phyloP scores from a whole-genome alignment of 2,329 filamentous ascomycete genomes.

The Chrysosporium queenslandicum region DNA sequence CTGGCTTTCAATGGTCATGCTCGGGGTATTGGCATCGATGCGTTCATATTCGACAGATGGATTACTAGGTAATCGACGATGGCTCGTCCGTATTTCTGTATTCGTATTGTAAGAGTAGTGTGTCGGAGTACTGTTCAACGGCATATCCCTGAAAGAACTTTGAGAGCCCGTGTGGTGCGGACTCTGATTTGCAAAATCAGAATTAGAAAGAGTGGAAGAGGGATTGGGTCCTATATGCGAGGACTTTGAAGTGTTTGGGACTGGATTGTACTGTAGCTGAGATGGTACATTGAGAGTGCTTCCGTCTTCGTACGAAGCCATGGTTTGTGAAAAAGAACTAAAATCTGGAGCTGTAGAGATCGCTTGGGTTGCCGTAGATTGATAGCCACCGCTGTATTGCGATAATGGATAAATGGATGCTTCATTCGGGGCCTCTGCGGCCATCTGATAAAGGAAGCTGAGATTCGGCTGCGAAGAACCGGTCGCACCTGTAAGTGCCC shows the following conservation, averaged over 20 bases:
- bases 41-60: neutral
- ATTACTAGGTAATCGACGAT: neutral
- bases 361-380: neutral
- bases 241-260: neutral
- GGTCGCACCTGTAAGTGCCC: slow-evolving; percentile 78
- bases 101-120: neutral
- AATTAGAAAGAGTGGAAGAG: neutral
- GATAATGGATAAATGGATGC: neutral
- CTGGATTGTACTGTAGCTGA: neutral
- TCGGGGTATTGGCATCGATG: neutral
- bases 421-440: slow-evolving; percentile 27
- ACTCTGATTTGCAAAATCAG: slow-evolving; percentile 14
- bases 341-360: neutral
- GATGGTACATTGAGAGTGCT: neutral
- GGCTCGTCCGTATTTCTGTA: neutral
- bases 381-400: neutral
- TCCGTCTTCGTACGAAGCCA: neutral
- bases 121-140: neutral
- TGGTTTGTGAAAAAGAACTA: neutral
- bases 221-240: neutral
- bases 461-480: slow-evolving; percentile 77
- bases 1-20: slow-evolving; percentile 53
- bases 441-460: slow-evolving; percentile 65
- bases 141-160: neutral
- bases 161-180: neutral